These are phyloP conservation scores for Fusarium napiforme DNA, from an alignment of 2,329 filamentous ascomycete species.

Conservation along the genomic window DNA sequence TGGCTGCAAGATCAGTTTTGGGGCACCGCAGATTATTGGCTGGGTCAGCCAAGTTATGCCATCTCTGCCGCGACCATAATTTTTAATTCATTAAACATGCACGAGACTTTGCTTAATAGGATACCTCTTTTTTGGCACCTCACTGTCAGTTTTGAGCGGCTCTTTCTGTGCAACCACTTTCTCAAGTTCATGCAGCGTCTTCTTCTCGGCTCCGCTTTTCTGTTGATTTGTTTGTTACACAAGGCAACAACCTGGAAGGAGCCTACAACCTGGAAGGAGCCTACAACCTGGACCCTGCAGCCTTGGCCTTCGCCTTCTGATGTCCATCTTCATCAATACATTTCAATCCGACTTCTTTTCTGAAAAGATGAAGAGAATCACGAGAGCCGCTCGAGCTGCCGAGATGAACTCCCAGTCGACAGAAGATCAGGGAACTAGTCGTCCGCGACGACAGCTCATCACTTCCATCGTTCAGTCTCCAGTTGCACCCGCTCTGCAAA, in stretches of 20 bases:
- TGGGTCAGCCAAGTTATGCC: not conserved
- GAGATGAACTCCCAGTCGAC: not conserved
- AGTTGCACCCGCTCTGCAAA: not conserved
- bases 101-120: not conserved
- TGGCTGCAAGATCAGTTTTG: not conserved
- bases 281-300: not conserved
- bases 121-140: too few species aligned
- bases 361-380: not conserved
- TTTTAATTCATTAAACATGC: not conserved
- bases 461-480: not conserved
- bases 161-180: not conserved
- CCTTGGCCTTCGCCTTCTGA: not conserved
- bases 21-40: not conserved
- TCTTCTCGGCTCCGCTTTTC: not conserved
- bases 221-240: not conserved
- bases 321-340: not conserved
- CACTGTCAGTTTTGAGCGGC: too few species aligned
- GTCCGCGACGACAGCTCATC: not conserved
- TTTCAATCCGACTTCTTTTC: not conserved
- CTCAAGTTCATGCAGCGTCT: not conserved
- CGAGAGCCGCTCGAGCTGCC: not conserved
- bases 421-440: not conserved
- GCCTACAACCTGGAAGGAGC: not conserved
- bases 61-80: not conserved
- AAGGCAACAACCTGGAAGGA: not conserved